Evolutionary conservation across 345 rosid species (phyloP).

Genomic region (Pistacia integerrima): DNA sequence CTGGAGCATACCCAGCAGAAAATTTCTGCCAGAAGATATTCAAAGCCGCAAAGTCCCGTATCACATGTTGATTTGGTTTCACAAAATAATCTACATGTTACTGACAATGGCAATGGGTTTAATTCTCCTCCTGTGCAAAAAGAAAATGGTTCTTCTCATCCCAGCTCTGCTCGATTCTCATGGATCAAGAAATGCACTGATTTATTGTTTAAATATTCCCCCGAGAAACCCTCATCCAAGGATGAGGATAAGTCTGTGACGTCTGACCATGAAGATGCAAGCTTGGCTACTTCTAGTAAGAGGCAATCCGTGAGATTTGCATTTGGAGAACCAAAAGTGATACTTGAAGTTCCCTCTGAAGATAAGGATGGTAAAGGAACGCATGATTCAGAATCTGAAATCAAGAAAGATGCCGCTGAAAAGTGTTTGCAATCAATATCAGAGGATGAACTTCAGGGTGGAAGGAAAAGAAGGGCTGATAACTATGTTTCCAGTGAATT

Average conservation of each 20-base stretch:
- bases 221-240: conserved; percentile 40
- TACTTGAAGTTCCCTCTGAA: conserved; percentile 45
- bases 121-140: conserved; percentile 42
- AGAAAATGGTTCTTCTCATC: conserved; percentile 34
- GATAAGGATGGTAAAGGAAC: conserved; percentile 25
- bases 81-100: conserved; percentile 29
- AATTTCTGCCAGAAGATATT: conserved; percentile 44
- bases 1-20: conserved; percentile 60
- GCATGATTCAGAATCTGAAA: conserved; percentile 29
- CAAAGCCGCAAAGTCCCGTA: conserved; percentile 40
- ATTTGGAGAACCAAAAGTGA: conserved; percentile 50
- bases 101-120: conserved; percentile 41
- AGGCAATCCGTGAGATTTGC: conserved; percentile 20
- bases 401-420: conserved; percentile 23
- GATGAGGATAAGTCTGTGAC: conserved; percentile 31
- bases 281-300: conserved; percentile 24
- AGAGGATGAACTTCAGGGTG: conserved; percentile 43
- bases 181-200: conserved; percentile 79
- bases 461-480: conserved; percentile 58
- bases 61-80: conserved; percentile 43
- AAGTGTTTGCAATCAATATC: conserved; percentile 35
- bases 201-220: conserved; percentile 63
- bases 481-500: conserved; percentile 29
- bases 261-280: conserved; percentile 31
- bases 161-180: conserved; percentile 58